Conservation (phyloP, 495 filamentous ascomycete genomes). For the Penicillium maclennaniae region DNA sequence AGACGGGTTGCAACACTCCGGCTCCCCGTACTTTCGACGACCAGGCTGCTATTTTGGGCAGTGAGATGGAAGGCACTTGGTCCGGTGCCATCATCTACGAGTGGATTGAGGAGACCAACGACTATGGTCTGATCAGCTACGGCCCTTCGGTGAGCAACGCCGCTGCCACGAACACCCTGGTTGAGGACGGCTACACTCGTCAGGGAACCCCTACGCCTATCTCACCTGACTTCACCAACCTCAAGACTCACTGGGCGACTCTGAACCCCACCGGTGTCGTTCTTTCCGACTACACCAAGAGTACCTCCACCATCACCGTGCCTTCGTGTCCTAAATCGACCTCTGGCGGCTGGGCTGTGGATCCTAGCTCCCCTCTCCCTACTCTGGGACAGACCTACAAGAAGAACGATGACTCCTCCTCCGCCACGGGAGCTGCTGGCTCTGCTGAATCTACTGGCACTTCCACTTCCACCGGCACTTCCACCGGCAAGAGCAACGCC, state of each 20-base stretch:
- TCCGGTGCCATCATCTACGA: slow-evolving; percentile 84
- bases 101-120: slow-evolving; percentile 82
- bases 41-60: slow-evolving; percentile 70
- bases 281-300: slow-evolving; percentile 58
- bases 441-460: slow-evolving; percentile 7
- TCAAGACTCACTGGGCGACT: slow-evolving; percentile 73
- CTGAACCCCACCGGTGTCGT: slow-evolving; percentile 64
- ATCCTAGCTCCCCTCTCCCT: slow-evolving; percentile 64
- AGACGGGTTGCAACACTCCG: slow-evolving; percentile 71
- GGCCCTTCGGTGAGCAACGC: slow-evolving; percentile 39
- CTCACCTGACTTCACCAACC: slow-evolving; percentile 71
- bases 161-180: slow-evolving; percentile 41
- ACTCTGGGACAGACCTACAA: slow-evolving; percentile 53
- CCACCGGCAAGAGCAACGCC: slow-evolving; percentile 15
- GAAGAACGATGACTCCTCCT: background rate
- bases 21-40: slow-evolving; percentile 70
- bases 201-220: slow-evolving; percentile 72
- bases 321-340: slow-evolving; percentile 70
- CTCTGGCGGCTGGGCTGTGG: slow-evolving; percentile 63
- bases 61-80: slow-evolving; percentile 69
- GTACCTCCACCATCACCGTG: slow-evolving; percentile 47
- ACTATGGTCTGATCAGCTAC: slow-evolving; percentile 83
- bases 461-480: slow-evolving; percentile 11
- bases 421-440: slow-evolving; percentile 1
- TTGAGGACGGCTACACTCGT: slow-evolving; percentile 64